These are phyloP conservation scores for Aureobasidium subglaciale DNA, from an alignment of 2,329 filamentous ascomycete species.

Conservation along the genomic window DNA sequence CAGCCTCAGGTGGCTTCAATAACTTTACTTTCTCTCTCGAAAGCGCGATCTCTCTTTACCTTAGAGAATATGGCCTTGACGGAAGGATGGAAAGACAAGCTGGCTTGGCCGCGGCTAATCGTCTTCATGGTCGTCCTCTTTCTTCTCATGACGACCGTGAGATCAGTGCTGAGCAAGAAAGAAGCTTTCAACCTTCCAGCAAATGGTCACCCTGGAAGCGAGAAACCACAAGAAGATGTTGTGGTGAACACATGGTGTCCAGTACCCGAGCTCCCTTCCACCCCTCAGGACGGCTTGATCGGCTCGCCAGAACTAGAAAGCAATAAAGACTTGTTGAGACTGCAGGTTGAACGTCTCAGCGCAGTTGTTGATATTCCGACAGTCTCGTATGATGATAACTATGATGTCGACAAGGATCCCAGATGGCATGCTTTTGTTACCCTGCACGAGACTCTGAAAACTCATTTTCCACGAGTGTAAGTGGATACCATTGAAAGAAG, in stretches of 20 bases:
- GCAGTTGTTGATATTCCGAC: slow-evolving; percentile 49
- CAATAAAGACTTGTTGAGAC: slow-evolving; percentile 4
- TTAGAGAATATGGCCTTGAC: background rate
- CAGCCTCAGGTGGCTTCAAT: background rate
- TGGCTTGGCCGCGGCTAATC: slow-evolving; percentile 11
- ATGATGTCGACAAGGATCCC: slow-evolving; percentile 47
- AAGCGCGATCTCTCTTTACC: too few relatives aligned
- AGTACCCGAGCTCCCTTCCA: background rate
- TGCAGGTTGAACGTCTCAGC: slow-evolving; percentile 31
- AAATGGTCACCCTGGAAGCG: background rate
- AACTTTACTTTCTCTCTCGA: too few relatives aligned
- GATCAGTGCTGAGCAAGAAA: background rate
- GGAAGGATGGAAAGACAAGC: slow-evolving; percentile 11
- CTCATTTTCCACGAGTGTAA: slow-evolving; percentile 45
- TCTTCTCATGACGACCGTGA: background rate
- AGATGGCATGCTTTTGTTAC: slow-evolving; percentile 53
- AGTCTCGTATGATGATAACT: slow-evolving; percentile 50
- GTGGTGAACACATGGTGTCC: slow-evolving; percentile 8
- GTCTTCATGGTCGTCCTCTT: slow-evolving; percentile 12
- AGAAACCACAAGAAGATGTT: background rate
- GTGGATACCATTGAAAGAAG: background rate
- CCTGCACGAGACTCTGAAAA: slow-evolving; percentile 45
- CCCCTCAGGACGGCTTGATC: background rate
- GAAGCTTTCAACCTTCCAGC: slow-evolving; percentile 1
- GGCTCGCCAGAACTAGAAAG: background rate